Conservation (phyloP, 805 yeast genomes). For the Ogataea saltuana region DNA sequence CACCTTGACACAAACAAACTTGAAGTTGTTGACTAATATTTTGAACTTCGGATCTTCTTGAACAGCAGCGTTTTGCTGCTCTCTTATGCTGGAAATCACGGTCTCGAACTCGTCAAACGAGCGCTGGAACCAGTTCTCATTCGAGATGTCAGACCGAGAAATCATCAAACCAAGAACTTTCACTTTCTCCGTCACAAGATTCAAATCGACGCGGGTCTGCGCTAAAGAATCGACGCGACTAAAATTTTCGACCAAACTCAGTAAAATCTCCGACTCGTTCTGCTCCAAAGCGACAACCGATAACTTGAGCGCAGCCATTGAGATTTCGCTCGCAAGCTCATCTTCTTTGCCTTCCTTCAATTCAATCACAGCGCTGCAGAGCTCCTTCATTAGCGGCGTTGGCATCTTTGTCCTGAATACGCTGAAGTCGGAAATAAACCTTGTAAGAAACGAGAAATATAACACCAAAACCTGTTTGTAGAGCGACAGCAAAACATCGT, state of each 20-base stretch:
- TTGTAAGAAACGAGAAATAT: slow-evolving; percentile 8
- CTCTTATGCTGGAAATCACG: slow-evolving; percentile 8
- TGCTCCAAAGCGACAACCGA: not conserved
- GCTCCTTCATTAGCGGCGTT: not conserved
- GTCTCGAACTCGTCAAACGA: slow-evolving; percentile 12
- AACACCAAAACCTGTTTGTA: slow-evolving; percentile 5
- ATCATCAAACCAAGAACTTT: slow-evolving; percentile 22
- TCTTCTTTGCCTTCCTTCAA: not conserved
- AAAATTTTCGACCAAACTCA: no score
- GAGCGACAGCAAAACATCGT: not conserved
- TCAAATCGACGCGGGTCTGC: slow-evolving; percentile 16
- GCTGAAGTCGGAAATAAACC: not conserved
- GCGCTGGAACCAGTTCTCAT: slow-evolving; percentile 15
- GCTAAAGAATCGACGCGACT: no score
- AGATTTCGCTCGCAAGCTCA: slow-evolving; percentile 1
- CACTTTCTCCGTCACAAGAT: slow-evolving; percentile 20
- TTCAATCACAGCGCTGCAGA: not conserved
- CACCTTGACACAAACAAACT: slow-evolving; percentile 20
- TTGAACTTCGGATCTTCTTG: slow-evolving; percentile 8
- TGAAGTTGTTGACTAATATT: slow-evolving; percentile 21
- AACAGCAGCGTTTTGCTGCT: slow-evolving; percentile 8
- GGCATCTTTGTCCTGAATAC: not conserved
- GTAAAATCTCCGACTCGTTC: not conserved
- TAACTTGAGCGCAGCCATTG: not conserved
- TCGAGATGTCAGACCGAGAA: slow-evolving; percentile 5